These are phyloP conservation scores for Candida sakaeoensis DNA, from an alignment of 805 yeast genomes.

Conservation along the genomic window DNA sequence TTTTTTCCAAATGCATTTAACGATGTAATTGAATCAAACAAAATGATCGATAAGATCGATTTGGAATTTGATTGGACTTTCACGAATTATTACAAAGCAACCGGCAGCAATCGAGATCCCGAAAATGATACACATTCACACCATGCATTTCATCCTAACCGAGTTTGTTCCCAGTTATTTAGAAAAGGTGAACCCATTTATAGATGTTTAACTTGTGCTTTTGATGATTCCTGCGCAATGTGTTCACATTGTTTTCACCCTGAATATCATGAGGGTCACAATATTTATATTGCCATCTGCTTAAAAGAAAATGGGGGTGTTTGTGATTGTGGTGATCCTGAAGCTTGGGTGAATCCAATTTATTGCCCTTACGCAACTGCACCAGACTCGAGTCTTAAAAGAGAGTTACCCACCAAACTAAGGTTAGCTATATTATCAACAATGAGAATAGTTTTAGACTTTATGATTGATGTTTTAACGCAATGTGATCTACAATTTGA, in stretches of 20 bases:
- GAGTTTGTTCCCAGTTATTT: constrained; percentile 74
- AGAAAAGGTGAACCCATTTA: constrained; percentile 79
- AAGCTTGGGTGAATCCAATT: constrained; percentile 64
- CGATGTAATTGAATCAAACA: background rate
- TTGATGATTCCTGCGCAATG: constrained; percentile 80
- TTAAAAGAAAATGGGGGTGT: constrained; percentile 73
- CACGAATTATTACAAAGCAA: constrained; percentile 23
- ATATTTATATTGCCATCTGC: constrained; percentile 59
- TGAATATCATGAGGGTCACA: constrained; percentile 69
- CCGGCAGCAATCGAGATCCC: constrained; percentile 14
- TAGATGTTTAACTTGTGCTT: constrained; percentile 70
- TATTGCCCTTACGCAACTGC: constrained; percentile 42
- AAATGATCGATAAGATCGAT: constrained; percentile 17
- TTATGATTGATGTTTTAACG: constrained; percentile 57
- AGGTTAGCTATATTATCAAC: constrained; percentile 34
- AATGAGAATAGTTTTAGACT: constrained; percentile 51
- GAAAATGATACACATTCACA: constrained; percentile 21
- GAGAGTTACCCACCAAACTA: constrained; percentile 43
- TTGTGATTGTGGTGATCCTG: constrained; percentile 88
- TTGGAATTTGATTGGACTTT: constrained; percentile 31
- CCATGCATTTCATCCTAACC: constrained; percentile 49
- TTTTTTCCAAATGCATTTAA: constrained; percentile 30
- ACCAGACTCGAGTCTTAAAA: constrained; percentile 7
- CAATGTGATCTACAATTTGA: constrained; percentile 41
- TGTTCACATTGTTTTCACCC: constrained; percentile 75